Conservation (phyloP, 1,139 yeast species). For the Sugiyamaella neomexicana region DNA sequence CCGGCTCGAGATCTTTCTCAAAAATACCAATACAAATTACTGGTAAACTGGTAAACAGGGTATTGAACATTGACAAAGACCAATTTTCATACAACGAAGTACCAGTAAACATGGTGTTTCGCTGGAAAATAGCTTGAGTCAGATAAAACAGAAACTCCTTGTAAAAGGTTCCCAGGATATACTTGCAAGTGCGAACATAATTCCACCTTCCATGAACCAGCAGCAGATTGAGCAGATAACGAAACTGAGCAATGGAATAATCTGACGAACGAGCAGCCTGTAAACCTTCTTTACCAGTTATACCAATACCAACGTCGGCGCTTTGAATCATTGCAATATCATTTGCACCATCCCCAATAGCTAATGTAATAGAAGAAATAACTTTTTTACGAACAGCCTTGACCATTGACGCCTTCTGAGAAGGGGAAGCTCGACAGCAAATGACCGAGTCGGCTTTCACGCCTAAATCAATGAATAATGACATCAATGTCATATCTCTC, state of each 20-base stretch:
- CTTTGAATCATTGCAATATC: constrained; percentile 99
- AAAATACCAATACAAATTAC: constrained; percentile 94
- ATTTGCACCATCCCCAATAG: constrained; percentile 99
- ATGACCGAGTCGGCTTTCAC: constrained; percentile 87
- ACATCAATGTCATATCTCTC: constrained; percentile 64
- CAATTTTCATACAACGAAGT: constrained; percentile 91
- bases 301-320: constrained; percentile 97
- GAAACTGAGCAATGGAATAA: constrained; percentile 92
- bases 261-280: constrained; percentile 97
- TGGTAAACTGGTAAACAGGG: constrained; percentile 89
- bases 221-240: constrained; percentile 75
- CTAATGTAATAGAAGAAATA: constrained; percentile 74
- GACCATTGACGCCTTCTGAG: constrained; percentile 93
- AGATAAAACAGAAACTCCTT: constrained; percentile 87
- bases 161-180: constrained; percentile 90
- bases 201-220: constrained; percentile 96
- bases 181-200: constrained; percentile 86
- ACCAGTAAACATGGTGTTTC: constrained; percentile 87
- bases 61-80: constrained; percentile 96
- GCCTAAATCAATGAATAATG: constrained; percentile 79
- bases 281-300: constrained; percentile 93
- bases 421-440: constrained; percentile 95
- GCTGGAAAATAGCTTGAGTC: constrained; percentile 84
- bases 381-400: constrained; percentile 66
- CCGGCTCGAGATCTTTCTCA: constrained; percentile 85